Evolutionary conservation across 2,329 filamentous ascomycete genomes (phyloP).

Genomic region (Neocucurbitaria cava): DNA sequence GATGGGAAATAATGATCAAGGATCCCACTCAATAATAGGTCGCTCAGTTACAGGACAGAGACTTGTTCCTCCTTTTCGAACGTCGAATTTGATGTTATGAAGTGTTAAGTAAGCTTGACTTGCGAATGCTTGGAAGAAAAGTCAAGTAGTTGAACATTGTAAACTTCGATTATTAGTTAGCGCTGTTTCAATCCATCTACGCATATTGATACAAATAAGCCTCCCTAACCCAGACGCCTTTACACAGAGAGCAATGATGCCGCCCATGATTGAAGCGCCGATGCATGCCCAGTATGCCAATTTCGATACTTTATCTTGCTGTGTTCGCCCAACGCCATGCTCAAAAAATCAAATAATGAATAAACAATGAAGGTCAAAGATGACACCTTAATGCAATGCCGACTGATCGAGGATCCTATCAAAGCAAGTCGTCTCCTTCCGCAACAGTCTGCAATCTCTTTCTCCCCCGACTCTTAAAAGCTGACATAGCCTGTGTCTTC

Average conservation of each 20-base stretch:
- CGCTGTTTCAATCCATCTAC: neutral
- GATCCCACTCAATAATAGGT: too few species aligned
- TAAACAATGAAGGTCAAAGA: neutral
- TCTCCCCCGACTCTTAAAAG: too few species aligned
- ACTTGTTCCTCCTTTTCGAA: too few species aligned
- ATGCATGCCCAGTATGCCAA: constrained; percentile 3
- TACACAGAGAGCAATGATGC: neutral
- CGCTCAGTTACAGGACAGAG: too few species aligned
- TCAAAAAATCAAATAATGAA: too few species aligned
- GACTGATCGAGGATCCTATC: neutral
- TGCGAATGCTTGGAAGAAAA: too few species aligned
- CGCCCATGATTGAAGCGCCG: constrained; percentile 8
- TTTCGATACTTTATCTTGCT: constrained; percentile 17
- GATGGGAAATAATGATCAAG: too few species aligned
- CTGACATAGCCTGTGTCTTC: constrained; percentile 49
- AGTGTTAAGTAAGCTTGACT: too few species aligned
- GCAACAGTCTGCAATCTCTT: neutral
- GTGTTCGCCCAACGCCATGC: constrained; percentile 13
- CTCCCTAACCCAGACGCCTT: neutral
- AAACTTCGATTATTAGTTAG: neutral
- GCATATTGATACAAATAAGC: neutral
- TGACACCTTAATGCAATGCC: neutral
- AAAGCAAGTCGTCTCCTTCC: neutral
- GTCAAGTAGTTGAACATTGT: too few species aligned
- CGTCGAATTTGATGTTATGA: too few species aligned